Conservation (phyloP, 2,329 filamentous ascomycete species). For the Coniella lustricola region DNA sequence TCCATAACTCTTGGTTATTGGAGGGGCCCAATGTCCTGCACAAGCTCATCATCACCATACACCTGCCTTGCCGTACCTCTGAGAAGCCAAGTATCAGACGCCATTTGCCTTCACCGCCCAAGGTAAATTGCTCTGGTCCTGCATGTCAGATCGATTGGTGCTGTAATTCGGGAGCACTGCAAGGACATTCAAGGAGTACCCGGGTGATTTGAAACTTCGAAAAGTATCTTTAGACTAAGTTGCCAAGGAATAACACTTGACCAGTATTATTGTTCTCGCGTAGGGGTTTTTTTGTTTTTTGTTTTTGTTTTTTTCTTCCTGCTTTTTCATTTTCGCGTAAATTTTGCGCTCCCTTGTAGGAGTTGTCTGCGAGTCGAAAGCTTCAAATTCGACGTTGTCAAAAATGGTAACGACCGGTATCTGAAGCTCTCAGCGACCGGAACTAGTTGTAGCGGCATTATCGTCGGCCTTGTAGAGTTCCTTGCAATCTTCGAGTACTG, state of each 20-base stretch:
- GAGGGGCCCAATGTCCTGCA: slow-evolving; percentile 9
- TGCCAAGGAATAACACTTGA: no score
- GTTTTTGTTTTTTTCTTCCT: no score
- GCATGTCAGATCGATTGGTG: slow-evolving; percentile 3
- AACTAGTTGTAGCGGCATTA: background rate
- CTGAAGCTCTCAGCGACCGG: slow-evolving; percentile 1
- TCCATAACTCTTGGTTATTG: slow-evolving; percentile 10
- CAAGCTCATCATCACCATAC: slow-evolving; percentile 9
- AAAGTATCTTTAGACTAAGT: no score
- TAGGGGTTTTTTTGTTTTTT: no score
- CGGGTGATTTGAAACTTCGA: no score
- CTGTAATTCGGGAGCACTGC: slow-evolving; percentile 1
- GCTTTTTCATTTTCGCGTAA: no score
- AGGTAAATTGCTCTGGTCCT: slow-evolving; percentile 3
- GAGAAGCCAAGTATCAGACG: slow-evolving; percentile 12
- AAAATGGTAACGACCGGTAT: no score
- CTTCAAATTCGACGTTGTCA: no score
- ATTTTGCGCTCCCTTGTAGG: no score
- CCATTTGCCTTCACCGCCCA: slow-evolving; percentile 8
- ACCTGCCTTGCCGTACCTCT: background rate
- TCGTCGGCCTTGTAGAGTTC: slow-evolving; percentile 12
- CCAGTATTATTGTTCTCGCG: background rate
- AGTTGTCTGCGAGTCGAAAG: no score
- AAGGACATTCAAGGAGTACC: background rate
- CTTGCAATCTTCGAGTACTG: slow-evolving; percentile 31